A percentile compares a stretch with the other conserved stretches of the same genome.
phyloP scores from a whole-genome alignment of 352 stramenopile genomes.

The Aphanomyces invadans region DNA sequence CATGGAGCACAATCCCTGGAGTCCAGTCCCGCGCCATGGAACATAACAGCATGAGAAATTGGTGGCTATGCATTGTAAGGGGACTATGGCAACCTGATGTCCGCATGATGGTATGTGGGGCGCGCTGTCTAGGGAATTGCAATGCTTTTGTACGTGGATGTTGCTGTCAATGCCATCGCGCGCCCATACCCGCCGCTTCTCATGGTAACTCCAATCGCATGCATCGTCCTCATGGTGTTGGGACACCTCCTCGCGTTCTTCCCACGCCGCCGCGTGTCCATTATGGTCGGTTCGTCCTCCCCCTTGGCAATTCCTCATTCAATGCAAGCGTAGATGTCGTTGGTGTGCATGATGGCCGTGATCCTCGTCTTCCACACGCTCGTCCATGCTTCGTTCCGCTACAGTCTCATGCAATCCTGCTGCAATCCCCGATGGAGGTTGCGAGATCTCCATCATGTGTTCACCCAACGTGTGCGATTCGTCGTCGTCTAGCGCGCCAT shows the following conservation, averaged over 20 bases:
- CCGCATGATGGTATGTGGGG: background rate
- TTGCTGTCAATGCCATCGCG: background rate
- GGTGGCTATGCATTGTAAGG: background rate
- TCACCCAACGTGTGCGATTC: no score
- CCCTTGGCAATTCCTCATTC: background rate
- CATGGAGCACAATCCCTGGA: no score
- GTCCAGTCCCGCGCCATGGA: no score
- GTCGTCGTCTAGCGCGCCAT: no score
- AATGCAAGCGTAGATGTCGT: background rate
- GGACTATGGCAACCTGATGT: background rate
- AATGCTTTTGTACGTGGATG: background rate
- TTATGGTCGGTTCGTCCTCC: background rate
- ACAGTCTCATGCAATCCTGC: background rate
- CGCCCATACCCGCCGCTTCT: background rate
- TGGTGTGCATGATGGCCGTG: background rate
- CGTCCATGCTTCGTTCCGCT: background rate
- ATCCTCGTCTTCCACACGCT: background rate
- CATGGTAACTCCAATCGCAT: background rate
- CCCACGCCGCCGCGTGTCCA: background rate
- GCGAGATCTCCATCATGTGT: background rate
- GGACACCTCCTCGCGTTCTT: background rate
- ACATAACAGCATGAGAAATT: background rate
- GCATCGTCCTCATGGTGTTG: background rate
- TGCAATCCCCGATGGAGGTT: constrained; percentile 6
- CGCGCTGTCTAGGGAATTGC: background rate